Percentiles rank a stretch among this genome's conserved stretches.
phyloP scores from a whole-genome alignment of 345 rosid species.

The Moringa oleifera region DNA sequence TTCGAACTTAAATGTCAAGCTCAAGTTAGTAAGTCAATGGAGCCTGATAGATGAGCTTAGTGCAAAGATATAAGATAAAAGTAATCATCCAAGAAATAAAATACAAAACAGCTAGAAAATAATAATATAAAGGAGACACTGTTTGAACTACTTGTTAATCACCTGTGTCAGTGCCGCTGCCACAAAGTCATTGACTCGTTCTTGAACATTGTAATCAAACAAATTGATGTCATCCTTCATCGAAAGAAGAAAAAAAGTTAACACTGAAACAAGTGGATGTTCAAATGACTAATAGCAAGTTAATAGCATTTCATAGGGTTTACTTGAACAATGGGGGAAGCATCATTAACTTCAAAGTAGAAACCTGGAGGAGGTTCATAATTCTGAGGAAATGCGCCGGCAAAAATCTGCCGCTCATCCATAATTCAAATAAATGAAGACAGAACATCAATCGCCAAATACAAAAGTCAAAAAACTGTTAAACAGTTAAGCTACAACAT shows the following conservation, averaged over 20 bases:
- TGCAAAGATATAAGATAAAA: too few species aligned
- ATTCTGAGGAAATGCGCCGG: conserved; percentile 87
- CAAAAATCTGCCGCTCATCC: conserved; percentile 57
- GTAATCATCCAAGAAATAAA: not conserved
- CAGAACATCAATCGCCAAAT: not conserved
- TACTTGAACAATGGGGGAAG: conserved; percentile 82
- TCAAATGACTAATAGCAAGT: conserved; percentile 6
- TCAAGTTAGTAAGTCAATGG: too few species aligned
- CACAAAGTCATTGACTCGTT: conserved; percentile 86
- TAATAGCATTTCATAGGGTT: conserved; percentile 3
- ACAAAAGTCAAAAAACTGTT: not conserved
- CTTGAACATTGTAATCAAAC: conserved; percentile 95
- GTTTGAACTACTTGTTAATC: conserved; percentile 6
- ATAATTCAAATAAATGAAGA: not conserved
- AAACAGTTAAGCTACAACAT: not conserved
- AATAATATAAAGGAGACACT: too few species aligned
- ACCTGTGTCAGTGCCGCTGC: conserved; percentile 95
- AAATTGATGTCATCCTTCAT: conserved; percentile 70
- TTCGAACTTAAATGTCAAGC: too few species aligned
- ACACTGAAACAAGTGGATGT: conserved; percentile 10
- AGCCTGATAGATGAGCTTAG: too few species aligned
- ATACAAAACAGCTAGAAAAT: too few species aligned
- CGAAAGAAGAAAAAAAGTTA: conserved; percentile 22
- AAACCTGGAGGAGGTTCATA: conserved; percentile 95
- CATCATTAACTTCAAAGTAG: conserved; percentile 86